Evolutionary conservation across 1,284 basidiomycete genomes (phyloP).

Genomic region (Papiliotrema laurentii): DNA sequence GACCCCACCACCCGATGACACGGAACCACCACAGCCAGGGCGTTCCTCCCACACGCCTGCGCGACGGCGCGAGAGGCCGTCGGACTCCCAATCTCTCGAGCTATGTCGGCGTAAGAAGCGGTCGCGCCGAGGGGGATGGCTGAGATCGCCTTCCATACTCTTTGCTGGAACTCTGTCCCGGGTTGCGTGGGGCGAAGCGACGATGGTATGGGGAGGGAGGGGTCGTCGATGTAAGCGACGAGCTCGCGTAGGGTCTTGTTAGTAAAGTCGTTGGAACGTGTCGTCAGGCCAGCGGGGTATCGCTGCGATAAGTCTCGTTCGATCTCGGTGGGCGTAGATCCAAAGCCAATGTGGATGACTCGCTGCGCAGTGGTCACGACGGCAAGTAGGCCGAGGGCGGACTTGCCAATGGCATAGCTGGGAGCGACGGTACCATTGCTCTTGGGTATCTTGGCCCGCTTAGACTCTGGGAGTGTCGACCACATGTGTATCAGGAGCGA

Average conservation of each 20-base stretch:
- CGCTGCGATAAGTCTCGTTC: too few relatives aligned
- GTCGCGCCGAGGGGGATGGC: conserved; percentile 5
- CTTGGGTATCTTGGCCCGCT: neutral
- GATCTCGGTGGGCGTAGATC: too few relatives aligned
- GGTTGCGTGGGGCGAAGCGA: neutral
- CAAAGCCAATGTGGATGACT: too few relatives aligned
- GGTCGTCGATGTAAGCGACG: neutral
- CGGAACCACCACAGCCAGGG: neutral
- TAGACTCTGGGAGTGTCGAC: neutral
- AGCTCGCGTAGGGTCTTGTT: neutral
- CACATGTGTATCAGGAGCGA: too few relatives aligned
- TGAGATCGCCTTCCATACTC: conserved; percentile 4
- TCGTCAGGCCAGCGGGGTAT: too few relatives aligned
- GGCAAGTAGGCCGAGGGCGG: neutral
- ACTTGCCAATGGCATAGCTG: neutral
- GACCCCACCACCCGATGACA: conserved; percentile 4
- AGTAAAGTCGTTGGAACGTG: too few relatives aligned
- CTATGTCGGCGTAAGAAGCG: conserved; percentile 1
- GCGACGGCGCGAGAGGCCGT: conserved; percentile 1
- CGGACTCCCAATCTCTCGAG: neutral
- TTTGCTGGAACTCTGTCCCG: conserved; percentile 1
- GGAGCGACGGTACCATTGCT: neutral
- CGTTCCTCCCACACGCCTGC: conserved; percentile 4
- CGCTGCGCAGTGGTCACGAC: too few relatives aligned
- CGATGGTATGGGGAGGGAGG: neutral